Base-by-base conservation (phyloP, 2,329 filamentous ascomycete genomes). In the Cladosporium velox region DNA sequence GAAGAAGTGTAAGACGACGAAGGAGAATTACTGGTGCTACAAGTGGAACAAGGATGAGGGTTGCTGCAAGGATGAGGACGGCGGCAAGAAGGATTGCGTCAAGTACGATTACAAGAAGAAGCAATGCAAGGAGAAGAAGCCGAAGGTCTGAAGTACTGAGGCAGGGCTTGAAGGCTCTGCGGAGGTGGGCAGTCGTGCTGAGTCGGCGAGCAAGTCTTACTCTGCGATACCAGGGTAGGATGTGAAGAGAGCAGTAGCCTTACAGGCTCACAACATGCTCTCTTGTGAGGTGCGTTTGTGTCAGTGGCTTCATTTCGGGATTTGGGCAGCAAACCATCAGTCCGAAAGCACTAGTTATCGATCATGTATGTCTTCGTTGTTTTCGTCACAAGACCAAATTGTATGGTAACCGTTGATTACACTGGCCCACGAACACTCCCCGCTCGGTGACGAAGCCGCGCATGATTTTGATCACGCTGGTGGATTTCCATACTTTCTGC, bases 21-120 rank as follows among this genome's bases (percentile, higher is more conserved):
- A 58, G 32, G 54, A 58, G 14, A 58, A 58, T 24, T 58, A 58
- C 32, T 58, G 54, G 54, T 58, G 54, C n/a, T 58, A 58, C 54
- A 58, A 24, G 18, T 58, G 54, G 54, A 58, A 32, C 54, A 58
- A 58, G 12, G 10, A 38, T 38, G 54, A 58, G 54, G 54, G 54
- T 24, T 58, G 54, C 54, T 58, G 54, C 54, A 58, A 58, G 32
- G 54, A 58, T n/a, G 54, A 57, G 54, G 54, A 58, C 11, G 54
- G 32, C 2, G 54, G n/a, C 32, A 58, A 58, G 54, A 58, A 58
- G 54, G 32, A 58, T 38, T 58, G 54, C 54, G 54, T 58, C 15
- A 58, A 35, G 54, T 58, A 58, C n/a, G 54, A 58, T 58, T 38
- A 7, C 3, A 21, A 7, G 54, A 58, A 58, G 54, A 58, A 38